These are phyloP conservation scores for Lachnellula subtilissima DNA, from an alignment of 2,329 filamentous ascomycete species.

Conservation along the genomic window DNA sequence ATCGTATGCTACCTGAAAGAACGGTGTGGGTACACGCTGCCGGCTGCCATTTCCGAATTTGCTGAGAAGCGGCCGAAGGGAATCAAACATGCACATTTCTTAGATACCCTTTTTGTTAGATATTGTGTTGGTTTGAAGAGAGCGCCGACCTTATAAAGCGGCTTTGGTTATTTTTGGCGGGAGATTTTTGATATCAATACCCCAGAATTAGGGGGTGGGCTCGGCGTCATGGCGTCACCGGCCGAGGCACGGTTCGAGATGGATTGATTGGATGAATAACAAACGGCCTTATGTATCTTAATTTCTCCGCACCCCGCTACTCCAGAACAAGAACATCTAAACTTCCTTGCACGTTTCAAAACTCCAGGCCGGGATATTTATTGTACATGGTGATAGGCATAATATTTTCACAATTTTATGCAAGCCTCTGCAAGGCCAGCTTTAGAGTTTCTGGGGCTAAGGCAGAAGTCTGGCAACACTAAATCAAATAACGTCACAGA, in stretches of 20 bases:
- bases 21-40: conserved; percentile 63
- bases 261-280: too few relatives aligned
- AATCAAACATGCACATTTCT: conserved; percentile 84
- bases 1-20: conserved; percentile 90
- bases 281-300: too few relatives aligned
- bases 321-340: not conserved
- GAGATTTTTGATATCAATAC: not conserved
- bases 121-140: conserved; percentile 49
- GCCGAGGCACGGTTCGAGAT: too few relatives aligned
- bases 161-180: not conserved
- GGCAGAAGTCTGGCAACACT: not conserved
- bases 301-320: too few relatives aligned
- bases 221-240: not conserved
- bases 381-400: not conserved
- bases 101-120: conserved; percentile 75
- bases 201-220: not conserved
- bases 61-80: conserved; percentile 68
- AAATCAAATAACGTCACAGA: not conserved
- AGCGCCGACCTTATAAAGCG: conserved; percentile 25
- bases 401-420: not conserved
- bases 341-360: not conserved
- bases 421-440: not conserved
- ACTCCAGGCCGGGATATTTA: not conserved
- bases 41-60: conserved; percentile 77
- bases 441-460: too few relatives aligned